Conservation (phyloP, 108 stramenopile species). For the Chaetoceros muelleri region DNA sequence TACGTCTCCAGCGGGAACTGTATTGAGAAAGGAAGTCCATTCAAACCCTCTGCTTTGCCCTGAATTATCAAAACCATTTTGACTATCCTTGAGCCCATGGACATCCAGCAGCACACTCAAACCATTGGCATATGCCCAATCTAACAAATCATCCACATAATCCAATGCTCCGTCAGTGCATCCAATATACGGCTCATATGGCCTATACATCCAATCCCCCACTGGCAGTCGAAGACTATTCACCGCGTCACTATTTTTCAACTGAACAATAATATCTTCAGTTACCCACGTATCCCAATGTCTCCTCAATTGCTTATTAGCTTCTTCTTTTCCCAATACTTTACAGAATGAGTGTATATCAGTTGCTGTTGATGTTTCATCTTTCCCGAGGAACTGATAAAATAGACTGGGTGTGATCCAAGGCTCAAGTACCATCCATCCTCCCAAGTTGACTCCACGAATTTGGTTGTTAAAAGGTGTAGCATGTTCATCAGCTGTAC, state of each 20-base stretch:
- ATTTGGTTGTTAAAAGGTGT: conserved; percentile 81
- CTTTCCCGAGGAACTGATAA: conserved; percentile 81
- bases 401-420: conserved; percentile 92
- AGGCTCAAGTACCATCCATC: conserved; percentile 91
- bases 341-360: conserved; percentile 87
- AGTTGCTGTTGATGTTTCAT: conserved; percentile 62
- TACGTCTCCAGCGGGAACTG: conserved; percentile 23
- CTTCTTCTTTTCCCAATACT: conserved; percentile 74
- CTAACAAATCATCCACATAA: conserved; percentile 71
- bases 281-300: conserved; percentile 90
- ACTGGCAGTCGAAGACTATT: conserved; percentile 81
- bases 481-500: conserved; percentile 54
- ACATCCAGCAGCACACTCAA: conserved; percentile 71
- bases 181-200: conserved; percentile 81
- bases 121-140: conserved; percentile 68
- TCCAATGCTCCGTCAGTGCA: conserved; percentile 86
- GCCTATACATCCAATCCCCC: conserved; percentile 85
- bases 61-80: conserved; percentile 89
- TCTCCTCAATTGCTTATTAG: conserved; percentile 70
- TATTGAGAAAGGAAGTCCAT: conserved; percentile 56
- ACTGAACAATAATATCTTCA: conserved; percentile 54
- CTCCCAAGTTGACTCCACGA: conserved; percentile 83
- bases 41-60: conserved; percentile 61
- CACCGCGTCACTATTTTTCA: conserved; percentile 58
- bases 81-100: conserved; percentile 71